phyloP scores from a whole-genome alignment of 331 rosid genomes.

The Acacia concinna region DNA sequence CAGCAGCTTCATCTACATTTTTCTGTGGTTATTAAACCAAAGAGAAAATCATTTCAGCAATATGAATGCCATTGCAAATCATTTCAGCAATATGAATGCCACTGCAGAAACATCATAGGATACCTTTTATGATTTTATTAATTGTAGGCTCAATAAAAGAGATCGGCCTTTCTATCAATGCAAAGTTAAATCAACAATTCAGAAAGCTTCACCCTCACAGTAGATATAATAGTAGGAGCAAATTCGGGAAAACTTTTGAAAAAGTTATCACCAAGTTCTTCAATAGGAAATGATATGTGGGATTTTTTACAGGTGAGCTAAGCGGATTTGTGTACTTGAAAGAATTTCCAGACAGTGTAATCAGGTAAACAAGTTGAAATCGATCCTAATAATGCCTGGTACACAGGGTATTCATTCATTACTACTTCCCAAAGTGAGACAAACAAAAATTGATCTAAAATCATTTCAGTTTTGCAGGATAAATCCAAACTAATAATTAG shows the following conservation, averaged over 20 bases:
- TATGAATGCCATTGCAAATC: background rate
- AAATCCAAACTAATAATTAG: background rate
- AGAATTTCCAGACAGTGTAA: background rate
- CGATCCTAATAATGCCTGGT: background rate
- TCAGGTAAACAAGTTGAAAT: background rate
- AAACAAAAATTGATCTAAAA: background rate
- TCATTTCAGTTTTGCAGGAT: background rate
- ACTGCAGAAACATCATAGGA: background rate
- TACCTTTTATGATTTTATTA: background rate
- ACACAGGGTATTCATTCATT: background rate
- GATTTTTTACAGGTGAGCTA: background rate
- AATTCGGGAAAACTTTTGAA: background rate
- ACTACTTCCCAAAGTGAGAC: background rate
- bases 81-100: background rate
- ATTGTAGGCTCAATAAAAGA: background rate
- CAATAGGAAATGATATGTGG: background rate
- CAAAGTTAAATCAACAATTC: background rate
- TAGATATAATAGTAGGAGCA: background rate
- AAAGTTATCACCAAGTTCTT: background rate
- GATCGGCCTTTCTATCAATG: background rate
- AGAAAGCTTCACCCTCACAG: background rate
- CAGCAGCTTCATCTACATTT: slow-evolving; percentile 87
- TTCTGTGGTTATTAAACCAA: slow-evolving; percentile 50
- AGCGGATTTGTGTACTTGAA: background rate
- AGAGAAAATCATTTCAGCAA: background rate